Evolutionary conservation across 371 early-diverging fungal genomes (phyloP).

Genomic region (Syncephalastrum racemosum): DNA sequence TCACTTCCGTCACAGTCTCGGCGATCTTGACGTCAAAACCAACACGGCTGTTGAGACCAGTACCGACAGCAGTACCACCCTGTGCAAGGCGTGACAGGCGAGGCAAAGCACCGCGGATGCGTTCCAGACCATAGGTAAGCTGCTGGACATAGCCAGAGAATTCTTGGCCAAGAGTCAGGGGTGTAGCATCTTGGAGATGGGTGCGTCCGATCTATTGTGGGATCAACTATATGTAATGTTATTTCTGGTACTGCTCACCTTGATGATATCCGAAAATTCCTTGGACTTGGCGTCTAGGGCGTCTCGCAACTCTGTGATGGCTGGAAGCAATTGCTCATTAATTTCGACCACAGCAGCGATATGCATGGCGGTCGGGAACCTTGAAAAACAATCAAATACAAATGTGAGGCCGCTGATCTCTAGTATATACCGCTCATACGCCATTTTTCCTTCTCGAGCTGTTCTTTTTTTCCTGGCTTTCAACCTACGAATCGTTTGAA

Average conservation of each 20-base stretch:
- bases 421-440: background rate
- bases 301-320: slow-evolving; percentile 65
- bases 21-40: slow-evolving; percentile 82
- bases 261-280: slow-evolving; percentile 76
- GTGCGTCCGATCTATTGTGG: slow-evolving; percentile 72
- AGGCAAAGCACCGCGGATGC: slow-evolving; percentile 71
- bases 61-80: slow-evolving; percentile 93
- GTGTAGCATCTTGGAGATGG: slow-evolving; percentile 86
- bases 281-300: slow-evolving; percentile 64
- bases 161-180: slow-evolving; percentile 88
- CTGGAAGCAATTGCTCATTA: slow-evolving; percentile 67
- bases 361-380: slow-evolving; percentile 93
- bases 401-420: background rate
- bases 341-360: slow-evolving; percentile 80
- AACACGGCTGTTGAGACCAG: slow-evolving; percentile 79
- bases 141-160: slow-evolving; percentile 87
- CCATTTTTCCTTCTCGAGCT: background rate
- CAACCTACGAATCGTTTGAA: slow-evolving; percentile 77
- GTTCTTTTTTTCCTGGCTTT: background rate
- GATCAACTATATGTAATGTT: background rate
- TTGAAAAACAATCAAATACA: slow-evolving; percentile 6
- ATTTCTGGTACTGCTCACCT: slow-evolving; percentile 21
- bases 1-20: slow-evolving; percentile 66
- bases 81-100: slow-evolving; percentile 78
- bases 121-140: slow-evolving; percentile 71